phyloP scores from a whole-genome alignment of 192 early-diverging fungal species.

The Funneliformis mosseae region DNA sequence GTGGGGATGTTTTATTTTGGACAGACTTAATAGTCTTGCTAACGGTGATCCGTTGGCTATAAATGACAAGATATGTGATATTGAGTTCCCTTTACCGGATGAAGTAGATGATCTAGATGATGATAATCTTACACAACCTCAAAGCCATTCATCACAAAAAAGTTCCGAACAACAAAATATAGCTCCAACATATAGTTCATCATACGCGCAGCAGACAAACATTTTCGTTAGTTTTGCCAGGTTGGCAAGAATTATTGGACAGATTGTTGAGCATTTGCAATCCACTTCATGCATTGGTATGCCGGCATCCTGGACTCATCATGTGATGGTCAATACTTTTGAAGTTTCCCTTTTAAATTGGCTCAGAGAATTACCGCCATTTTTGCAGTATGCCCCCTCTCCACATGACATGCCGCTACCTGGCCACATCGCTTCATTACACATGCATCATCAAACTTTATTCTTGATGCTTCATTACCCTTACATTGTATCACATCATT shows the following conservation, averaged over 20 bases:
- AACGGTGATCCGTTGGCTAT: slow-evolving; percentile 55
- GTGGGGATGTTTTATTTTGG: slow-evolving; percentile 27
- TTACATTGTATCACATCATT: slow-evolving; percentile 17
- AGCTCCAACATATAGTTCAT: neutral
- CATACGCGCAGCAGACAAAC: slow-evolving; percentile 14
- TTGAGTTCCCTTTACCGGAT: slow-evolving; percentile 30
- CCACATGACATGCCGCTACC: slow-evolving; percentile 20
- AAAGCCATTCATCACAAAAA: slow-evolving; percentile 11
- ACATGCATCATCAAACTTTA: slow-evolving; percentile 30
- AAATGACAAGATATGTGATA: slow-evolving; percentile 35
- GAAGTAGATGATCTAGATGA: slow-evolving; percentile 27
- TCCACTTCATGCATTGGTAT: slow-evolving; percentile 13
- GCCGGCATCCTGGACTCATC: slow-evolving; percentile 38
- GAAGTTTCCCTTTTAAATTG: slow-evolving; percentile 42
- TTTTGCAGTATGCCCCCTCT: slow-evolving; percentile 42
- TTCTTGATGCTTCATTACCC: slow-evolving; percentile 28
- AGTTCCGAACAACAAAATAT: slow-evolving; percentile 20
- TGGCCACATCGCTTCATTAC: slow-evolving; percentile 21
- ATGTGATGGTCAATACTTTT: slow-evolving; percentile 43
- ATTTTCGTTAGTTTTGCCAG: slow-evolving; percentile 53
- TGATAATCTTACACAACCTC: neutral
- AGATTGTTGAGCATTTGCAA: slow-evolving; percentile 52
- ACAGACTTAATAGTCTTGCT: slow-evolving; percentile 40
- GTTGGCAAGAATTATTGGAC: slow-evolving; percentile 50
- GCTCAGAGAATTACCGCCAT: slow-evolving; percentile 45